Evolutionary conservation across 192 early-diverging fungal species (phyloP).

Genomic region (Coemansia sp.): DNA sequence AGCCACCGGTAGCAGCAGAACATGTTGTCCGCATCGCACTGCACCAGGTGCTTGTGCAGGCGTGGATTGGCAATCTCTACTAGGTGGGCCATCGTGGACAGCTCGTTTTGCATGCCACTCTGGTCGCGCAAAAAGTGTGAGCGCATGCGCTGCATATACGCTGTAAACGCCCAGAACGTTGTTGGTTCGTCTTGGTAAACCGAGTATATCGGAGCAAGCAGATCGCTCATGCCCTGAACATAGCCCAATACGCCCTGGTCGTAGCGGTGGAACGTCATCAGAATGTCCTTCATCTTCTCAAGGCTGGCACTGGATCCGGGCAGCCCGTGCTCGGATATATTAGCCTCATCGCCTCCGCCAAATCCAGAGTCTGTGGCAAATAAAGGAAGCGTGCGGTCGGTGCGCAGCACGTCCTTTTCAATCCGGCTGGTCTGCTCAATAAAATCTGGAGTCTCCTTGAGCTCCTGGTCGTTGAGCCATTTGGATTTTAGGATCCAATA

Average conservation of each 20-base stretch:
- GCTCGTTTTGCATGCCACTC: constrained; percentile 88
- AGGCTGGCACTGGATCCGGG: constrained; percentile 73
- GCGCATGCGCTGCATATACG: constrained; percentile 89
- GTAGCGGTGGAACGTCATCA: constrained; percentile 90
- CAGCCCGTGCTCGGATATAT: constrained; percentile 31
- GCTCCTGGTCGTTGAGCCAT: constrained; percentile 63
- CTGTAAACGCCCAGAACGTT: constrained; percentile 90
- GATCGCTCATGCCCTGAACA: constrained; percentile 98
- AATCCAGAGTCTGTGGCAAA: constrained; percentile 70
- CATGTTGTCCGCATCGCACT: constrained; percentile 80
- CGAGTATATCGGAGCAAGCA: constrained; percentile 85
- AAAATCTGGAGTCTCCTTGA: constrained; percentile 59
- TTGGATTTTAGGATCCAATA: constrained; percentile 65
- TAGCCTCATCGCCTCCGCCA: constrained; percentile 48
- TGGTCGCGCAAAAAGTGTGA: constrained; percentile 92
- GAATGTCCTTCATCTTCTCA: constrained; percentile 84
- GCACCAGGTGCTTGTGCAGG: constrained; percentile 78
- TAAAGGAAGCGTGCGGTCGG: constrained; percentile 83
- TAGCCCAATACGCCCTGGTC: constrained; percentile 70
- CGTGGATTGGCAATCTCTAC: constrained; percentile 85
- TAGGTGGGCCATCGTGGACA: constrained; percentile 75
- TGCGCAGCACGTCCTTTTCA: constrained; percentile 97
- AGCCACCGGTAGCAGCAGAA: constrained; percentile 99
- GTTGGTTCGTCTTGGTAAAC: constrained; percentile 86
- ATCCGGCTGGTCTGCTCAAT: constrained; percentile 74